Conservation (phyloP, 306 rosid species). For the Elaeagnus macrophylla region DNA sequence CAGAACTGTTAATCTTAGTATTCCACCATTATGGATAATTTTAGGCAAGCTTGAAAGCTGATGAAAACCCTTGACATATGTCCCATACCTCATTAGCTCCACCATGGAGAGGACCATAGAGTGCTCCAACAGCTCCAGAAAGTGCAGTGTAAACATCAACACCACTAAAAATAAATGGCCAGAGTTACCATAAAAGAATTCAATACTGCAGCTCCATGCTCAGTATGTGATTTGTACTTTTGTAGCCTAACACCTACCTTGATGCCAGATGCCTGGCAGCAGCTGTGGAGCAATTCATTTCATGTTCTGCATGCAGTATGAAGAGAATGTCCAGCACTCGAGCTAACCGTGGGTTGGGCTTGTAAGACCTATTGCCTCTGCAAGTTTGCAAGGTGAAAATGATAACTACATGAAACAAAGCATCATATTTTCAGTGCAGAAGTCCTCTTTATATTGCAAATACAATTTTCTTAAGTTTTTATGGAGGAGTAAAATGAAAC, state of each 20-base stretch:
- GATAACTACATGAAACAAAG: background rate
- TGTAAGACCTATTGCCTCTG: slow-evolving; percentile 72
- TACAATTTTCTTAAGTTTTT: background rate
- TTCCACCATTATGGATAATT: background rate
- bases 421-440: background rate
- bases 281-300: slow-evolving; percentile 93
- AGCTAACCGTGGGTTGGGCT: slow-evolving; percentile 76
- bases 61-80: background rate
- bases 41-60: background rate
- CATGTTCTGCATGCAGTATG: slow-evolving; percentile 85
- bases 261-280: slow-evolving; percentile 84
- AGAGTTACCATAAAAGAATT: slow-evolving; percentile 8
- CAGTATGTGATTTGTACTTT: slow-evolving; percentile 7
- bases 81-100: slow-evolving; percentile 79
- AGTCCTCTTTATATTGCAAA: background rate
- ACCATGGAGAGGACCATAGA: slow-evolving; percentile 89
- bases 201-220: background rate
- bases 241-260: slow-evolving; percentile 38
- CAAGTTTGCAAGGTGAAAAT: slow-evolving; percentile 14
- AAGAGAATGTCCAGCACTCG: slow-evolving; percentile 77
- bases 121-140: slow-evolving; percentile 81
- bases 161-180: slow-evolving; percentile 42
- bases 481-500: background rate
- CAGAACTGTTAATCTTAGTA: background rate
- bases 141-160: slow-evolving; percentile 88